These are phyloP conservation scores for Cornus controversa DNA, from an alignment of 148 eudicot species.

Conservation along the genomic window DNA sequence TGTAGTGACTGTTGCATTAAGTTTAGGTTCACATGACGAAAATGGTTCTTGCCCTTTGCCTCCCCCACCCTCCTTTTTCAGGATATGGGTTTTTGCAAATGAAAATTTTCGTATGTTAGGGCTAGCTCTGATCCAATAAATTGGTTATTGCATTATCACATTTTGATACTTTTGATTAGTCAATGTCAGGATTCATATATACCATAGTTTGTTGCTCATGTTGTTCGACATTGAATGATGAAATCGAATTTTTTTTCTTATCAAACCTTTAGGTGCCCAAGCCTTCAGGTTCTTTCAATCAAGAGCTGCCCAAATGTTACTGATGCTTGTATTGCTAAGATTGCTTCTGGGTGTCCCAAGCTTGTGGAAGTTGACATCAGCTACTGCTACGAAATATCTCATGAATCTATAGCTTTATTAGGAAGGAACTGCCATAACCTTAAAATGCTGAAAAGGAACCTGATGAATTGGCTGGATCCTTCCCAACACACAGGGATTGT, in stretches of 20 bases:
- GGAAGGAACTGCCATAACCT: constrained; percentile 63
- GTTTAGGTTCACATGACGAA: background rate
- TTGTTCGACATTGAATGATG: background rate
- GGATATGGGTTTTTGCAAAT: background rate
- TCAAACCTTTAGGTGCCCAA: constrained; percentile 61
- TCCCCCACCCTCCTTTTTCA: no score
- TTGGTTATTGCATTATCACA: no score
- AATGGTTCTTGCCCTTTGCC: background rate
- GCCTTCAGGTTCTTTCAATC: constrained; percentile 71
- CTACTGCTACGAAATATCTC: constrained; percentile 87
- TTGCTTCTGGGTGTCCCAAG: constrained; percentile 61
- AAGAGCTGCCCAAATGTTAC: constrained; percentile 77
- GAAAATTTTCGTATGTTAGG: background rate
- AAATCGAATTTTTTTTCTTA: background rate
- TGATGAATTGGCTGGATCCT: constrained; percentile 80
- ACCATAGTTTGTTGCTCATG: background rate
- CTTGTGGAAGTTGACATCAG: constrained; percentile 77
- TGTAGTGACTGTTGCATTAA: background rate
- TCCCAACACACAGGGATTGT: constrained; percentile 75
- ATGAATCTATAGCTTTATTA: constrained; percentile 50
- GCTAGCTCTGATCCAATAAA: background rate
- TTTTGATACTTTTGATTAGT: no score
- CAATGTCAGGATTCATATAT: background rate
- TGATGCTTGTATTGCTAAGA: constrained; percentile 43
- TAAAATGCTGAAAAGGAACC: constrained; percentile 57